A percentile compares a stretch with the other conserved stretches of the same genome.
Conservation (phyloP, 352 stramenopile species). For the Aphanomyces stellatus region DNA sequence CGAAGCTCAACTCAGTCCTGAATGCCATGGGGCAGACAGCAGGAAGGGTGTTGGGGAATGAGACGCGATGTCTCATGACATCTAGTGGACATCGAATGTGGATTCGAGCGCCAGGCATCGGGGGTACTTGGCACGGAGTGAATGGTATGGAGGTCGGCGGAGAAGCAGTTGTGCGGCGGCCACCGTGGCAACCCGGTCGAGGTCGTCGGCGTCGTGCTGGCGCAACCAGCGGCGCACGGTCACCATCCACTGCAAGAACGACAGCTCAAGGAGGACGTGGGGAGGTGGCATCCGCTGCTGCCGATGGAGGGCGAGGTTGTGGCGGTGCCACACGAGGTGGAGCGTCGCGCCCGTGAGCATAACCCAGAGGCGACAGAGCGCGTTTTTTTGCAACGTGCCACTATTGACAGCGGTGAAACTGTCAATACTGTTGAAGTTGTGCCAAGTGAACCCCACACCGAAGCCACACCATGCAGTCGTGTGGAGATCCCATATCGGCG, state of each 20-base stretch:
- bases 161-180: background rate
- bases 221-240: background rate
- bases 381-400: background rate
- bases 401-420: background rate
- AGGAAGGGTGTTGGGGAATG: background rate
- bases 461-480: background rate
- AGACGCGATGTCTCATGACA: background rate
- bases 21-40: background rate
- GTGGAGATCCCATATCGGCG: background rate
- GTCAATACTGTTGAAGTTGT: background rate
- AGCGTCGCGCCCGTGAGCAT: background rate
- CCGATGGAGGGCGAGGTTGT: background rate
- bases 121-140: constrained; percentile 2
- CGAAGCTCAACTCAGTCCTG: background rate
- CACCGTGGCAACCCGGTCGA: background rate
- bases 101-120: background rate
- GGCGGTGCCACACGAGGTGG: background rate
- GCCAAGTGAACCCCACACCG: background rate
- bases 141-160: background rate
- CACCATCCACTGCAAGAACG: background rate
- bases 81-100: background rate
- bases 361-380: background rate
- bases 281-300: background rate
- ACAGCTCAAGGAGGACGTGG: background rate
- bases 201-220: background rate